Conservation (phyloP, 192 early-diverging fungal genomes). For the Backusella psychrophila region DNA sequence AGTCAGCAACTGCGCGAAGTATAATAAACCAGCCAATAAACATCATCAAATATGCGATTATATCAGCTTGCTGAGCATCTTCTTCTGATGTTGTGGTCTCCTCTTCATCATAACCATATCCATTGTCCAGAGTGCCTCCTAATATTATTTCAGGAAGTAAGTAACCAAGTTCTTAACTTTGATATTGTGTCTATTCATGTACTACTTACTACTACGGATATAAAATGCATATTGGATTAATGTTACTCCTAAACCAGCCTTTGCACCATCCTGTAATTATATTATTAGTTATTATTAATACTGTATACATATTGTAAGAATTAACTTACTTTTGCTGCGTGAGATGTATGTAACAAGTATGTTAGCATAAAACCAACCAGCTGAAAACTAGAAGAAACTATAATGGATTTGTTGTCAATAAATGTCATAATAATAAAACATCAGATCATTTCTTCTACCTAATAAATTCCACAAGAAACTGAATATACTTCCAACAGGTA, state of each 20-base stretch:
- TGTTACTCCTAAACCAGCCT: constrained; percentile 75
- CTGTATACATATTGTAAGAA: neutral
- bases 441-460: constrained; percentile 16
- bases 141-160: neutral
- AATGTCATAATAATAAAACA: neutral
- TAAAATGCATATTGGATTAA: constrained; percentile 72
- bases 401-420: neutral
- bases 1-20: constrained; percentile 65
- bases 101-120: constrained; percentile 22
- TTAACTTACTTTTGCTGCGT: constrained; percentile 64
- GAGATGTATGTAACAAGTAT: constrained; percentile 80
- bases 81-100: neutral
- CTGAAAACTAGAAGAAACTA: constrained; percentile 70
- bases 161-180: neutral
- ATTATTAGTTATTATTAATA: neutral
- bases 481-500: constrained; percentile 78
- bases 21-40: constrained; percentile 70
- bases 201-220: constrained; percentile 44
- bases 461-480: constrained; percentile 78
- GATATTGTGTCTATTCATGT: neutral
- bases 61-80: constrained; percentile 1
- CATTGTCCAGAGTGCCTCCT: constrained; percentile 35
- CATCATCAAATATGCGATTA: constrained; percentile 68
- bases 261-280: constrained; percentile 54
- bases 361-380: constrained; percentile 86